A percentile compares a stretch with the other conserved stretches of the same genome.
Conservation (phyloP, 2,329 filamentous ascomycete genomes). For the Ceratocystis smalleyi region DNA sequence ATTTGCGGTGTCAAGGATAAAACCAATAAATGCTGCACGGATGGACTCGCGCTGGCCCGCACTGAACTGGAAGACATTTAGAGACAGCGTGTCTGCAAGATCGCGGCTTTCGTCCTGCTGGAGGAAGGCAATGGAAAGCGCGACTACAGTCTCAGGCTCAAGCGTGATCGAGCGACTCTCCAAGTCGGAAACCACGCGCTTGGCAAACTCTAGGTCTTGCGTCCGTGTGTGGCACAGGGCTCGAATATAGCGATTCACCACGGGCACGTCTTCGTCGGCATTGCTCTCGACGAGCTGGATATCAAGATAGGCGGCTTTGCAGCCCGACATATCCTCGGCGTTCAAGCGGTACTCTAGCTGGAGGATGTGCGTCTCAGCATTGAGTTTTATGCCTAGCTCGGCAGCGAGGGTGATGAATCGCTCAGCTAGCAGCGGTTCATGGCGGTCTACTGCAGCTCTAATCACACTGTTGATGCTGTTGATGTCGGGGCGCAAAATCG, state of each 20-base stretch:
- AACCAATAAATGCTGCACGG: constrained; percentile 48
- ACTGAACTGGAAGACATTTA: constrained; percentile 56
- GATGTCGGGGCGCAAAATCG: constrained; percentile 43
- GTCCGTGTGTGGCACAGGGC: constrained; percentile 46
- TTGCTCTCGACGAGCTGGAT: constrained; percentile 39
- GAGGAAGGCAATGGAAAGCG: constrained; percentile 59
- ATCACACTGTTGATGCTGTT: constrained; percentile 65
- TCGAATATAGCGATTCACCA: constrained; percentile 57
- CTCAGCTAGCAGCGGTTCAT: constrained; percentile 57
- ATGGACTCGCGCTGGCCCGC: constrained; percentile 53
- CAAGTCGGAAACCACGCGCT: constrained; percentile 56
- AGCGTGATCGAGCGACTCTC: constrained; percentile 55
- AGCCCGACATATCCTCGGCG: constrained; percentile 55
- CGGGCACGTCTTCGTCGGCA: constrained; percentile 41
- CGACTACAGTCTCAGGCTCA: constrained; percentile 57
- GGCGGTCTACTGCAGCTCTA: constrained; percentile 51
- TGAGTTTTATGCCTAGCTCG: constrained; percentile 48
- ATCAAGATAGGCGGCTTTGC: constrained; percentile 47
- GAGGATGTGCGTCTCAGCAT: constrained; percentile 56
- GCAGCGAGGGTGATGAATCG: constrained; percentile 53
- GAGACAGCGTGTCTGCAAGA: constrained; percentile 65
- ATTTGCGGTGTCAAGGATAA: constrained; percentile 47
- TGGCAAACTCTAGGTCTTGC: constrained; percentile 54
- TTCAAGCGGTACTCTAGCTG: constrained; percentile 64
- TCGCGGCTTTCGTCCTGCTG: constrained; percentile 62